These are phyloP conservation scores for Herpetomonas tarakana DNA, from an alignment of 208 protist species.

Conservation along the genomic window DNA sequence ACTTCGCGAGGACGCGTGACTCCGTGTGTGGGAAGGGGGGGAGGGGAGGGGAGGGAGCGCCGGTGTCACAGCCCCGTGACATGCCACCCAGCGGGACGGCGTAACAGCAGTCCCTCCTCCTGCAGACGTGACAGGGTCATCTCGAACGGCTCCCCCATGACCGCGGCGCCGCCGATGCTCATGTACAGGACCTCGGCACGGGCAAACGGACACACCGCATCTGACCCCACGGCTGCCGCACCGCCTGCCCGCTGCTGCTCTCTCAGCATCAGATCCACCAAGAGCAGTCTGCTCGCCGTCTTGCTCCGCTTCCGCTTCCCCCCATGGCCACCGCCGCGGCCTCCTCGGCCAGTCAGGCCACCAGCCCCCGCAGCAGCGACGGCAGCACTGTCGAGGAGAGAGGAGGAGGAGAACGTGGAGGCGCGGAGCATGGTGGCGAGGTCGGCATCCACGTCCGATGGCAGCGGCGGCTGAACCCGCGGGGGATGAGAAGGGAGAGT, in stretches of 20 bases:
- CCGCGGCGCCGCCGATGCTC: conserved; percentile 33
- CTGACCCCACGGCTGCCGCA: conserved; percentile 18
- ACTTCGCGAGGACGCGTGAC: too few species aligned
- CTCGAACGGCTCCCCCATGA: conserved; percentile 42
- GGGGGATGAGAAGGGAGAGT: too few species aligned
- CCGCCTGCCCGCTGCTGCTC: conserved; percentile 12
- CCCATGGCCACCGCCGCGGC: neutral
- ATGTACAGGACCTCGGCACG: conserved; percentile 24
- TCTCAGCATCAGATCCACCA: conserved; percentile 10
- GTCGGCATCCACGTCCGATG: too few species aligned
- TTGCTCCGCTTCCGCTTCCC: conserved; percentile 1
- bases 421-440: too few species aligned
- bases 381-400: too few species aligned
- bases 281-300: neutral
- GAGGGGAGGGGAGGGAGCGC: too few species aligned
- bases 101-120: conserved; percentile 52
- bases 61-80: too few species aligned
- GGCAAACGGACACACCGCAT: conserved; percentile 12
- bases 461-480: too few species aligned
- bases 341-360: neutral
- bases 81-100: conserved; percentile 41
- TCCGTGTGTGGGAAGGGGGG: too few species aligned
- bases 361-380: too few species aligned
- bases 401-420: too few species aligned
- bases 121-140: conserved; percentile 57